These are phyloP conservation scores for Endotrypanum monterogeii DNA, from an alignment of 208 protist genomes.

Conservation along the genomic window DNA sequence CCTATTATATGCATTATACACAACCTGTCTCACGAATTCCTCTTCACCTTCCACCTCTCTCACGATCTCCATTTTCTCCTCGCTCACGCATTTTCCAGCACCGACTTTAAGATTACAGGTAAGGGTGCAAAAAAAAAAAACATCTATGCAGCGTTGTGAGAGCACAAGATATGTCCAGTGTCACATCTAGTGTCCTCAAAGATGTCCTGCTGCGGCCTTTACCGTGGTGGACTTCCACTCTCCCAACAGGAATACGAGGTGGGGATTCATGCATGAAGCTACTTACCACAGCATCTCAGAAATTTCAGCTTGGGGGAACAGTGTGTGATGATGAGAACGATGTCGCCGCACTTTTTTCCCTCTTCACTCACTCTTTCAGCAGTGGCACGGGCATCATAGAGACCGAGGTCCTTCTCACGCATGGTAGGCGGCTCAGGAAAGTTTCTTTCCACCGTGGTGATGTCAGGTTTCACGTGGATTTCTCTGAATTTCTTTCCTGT, in stretches of 20 bases:
- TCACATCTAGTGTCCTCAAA: neutral
- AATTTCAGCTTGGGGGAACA: neutral
- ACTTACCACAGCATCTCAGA: constrained; percentile 1
- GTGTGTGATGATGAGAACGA: neutral
- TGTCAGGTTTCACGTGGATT: constrained; percentile 25
- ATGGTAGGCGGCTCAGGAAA: constrained; percentile 16
- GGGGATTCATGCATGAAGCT: neutral
- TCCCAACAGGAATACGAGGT: neutral
- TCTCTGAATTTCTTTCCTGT: constrained; percentile 41
- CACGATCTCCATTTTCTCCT: too few relatives aligned
- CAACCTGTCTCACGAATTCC: too few relatives aligned
- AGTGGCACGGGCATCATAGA: neutral
- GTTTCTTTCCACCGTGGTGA: constrained; percentile 37
- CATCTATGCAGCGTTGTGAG: too few relatives aligned
- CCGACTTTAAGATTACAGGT: neutral
- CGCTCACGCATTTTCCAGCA: too few relatives aligned
- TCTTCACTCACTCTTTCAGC: too few relatives aligned
- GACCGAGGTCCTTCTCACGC: constrained; percentile 22
- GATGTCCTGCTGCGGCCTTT: neutral
- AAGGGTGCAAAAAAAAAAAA: neutral
- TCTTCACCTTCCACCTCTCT: too few relatives aligned
- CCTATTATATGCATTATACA: too few relatives aligned
- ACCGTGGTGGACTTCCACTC: constrained; percentile 5
- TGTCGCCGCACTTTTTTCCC: neutral
- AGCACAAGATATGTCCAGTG: neutral